A percentile compares a stretch with the other conserved stretches of the same genome.
Evolutionary conservation across 169 alveolate species (phyloP).

Genomic region (Amoebophrya sp.): DNA sequence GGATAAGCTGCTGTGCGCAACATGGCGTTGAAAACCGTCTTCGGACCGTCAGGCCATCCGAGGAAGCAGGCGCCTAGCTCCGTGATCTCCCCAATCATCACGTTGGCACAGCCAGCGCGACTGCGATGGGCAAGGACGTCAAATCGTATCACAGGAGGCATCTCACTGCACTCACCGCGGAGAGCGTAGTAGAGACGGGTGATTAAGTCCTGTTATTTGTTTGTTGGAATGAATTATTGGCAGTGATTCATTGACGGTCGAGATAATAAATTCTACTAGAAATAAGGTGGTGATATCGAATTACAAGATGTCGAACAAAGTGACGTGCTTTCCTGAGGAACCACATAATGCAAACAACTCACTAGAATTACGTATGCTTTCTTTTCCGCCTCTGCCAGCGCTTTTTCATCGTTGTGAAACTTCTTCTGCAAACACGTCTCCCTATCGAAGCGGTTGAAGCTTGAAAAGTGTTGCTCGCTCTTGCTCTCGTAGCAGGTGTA

Average conservation of each 20-base stretch:
- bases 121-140: neutral
- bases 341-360: too few species aligned
- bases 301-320: too few species aligned
- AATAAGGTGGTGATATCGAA: too few species aligned
- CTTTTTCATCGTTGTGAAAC: neutral
- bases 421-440: neutral
- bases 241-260: too few species aligned
- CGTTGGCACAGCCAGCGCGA: neutral
- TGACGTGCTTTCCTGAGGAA: too few species aligned
- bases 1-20: neutral
- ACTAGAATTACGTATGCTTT: neutral
- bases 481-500: neutral
- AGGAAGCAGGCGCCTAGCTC: conserved; percentile 19
- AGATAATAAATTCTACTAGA: too few species aligned
- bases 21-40: neutral
- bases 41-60: neutral
- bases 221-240: too few species aligned
- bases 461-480: neutral
- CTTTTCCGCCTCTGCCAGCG: conserved; percentile 17
- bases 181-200: conserved; percentile 15
- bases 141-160: neutral
- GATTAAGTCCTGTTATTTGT: neutral
- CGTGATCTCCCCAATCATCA: conserved; percentile 6
- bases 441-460: neutral
- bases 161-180: neutral